A percentile compares a stretch with the other conserved stretches of the same genome.
Evolutionary conservation across 2,329 filamentous ascomycete species (phyloP).

Genomic region (Epichloe gansuensis): DNA sequence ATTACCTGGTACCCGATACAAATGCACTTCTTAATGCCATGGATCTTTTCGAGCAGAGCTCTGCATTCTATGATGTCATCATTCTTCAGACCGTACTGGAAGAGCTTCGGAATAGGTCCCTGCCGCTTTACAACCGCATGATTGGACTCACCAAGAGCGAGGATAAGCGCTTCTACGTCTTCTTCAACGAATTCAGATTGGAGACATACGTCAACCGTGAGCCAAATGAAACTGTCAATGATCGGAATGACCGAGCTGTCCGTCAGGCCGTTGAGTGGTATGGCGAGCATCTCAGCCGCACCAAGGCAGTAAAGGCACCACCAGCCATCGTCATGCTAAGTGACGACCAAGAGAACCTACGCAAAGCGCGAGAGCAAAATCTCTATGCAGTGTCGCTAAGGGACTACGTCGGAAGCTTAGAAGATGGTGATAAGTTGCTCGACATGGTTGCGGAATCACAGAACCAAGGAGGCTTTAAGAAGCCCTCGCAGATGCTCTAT

Average conservation of each 20-base stretch:
- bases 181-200: conserved; percentile 94
- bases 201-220: conserved; percentile 77
- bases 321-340: conserved; percentile 87
- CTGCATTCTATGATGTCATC: conserved; percentile 91
- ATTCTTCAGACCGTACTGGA: conserved; percentile 93
- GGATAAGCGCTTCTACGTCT: conserved; percentile 95
- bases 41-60: conserved; percentile 89
- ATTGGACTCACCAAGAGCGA: conserved; percentile 87
- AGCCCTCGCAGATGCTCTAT: conserved; percentile 61
- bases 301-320: conserved; percentile 50
- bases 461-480: conserved; percentile 52
- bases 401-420: conserved; percentile 73
- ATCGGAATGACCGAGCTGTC: conserved; percentile 89
- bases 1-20: conserved; percentile 92
- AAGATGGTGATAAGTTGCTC: conserved; percentile 72
- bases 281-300: conserved; percentile 60
- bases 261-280: conserved; percentile 85
- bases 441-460: conserved; percentile 85
- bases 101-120: conserved; percentile 83
- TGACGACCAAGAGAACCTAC: conserved; percentile 79
- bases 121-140: conserved; percentile 89
- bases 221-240: conserved; percentile 79
- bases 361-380: conserved; percentile 65
- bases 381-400: conserved; percentile 56
- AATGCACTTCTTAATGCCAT: conserved; percentile 92